These are phyloP conservation scores for Mortierella sp. DNA, from an alignment of 371 early-diverging fungal species.

Conservation along the genomic window DNA sequence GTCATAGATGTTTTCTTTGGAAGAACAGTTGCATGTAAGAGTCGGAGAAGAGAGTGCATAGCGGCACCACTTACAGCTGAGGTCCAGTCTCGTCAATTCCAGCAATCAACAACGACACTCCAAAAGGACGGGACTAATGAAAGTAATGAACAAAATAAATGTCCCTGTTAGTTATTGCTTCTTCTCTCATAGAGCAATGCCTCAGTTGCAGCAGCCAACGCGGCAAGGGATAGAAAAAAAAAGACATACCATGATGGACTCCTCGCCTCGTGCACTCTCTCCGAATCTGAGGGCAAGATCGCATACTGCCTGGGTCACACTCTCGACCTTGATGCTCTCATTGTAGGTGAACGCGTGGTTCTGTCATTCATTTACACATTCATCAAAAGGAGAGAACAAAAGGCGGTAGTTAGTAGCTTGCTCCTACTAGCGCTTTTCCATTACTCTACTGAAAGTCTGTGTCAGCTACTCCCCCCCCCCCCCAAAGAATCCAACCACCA, in stretches of 20 bases:
- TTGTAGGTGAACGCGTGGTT: conserved; percentile 97
- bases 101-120: conserved; percentile 98
- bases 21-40: neutral
- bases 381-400: neutral
- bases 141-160: neutral
- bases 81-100: conserved; percentile 98
- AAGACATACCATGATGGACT: conserved; percentile 90
- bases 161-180: neutral
- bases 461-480: no score
- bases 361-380: conserved; percentile 58
- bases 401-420: neutral
- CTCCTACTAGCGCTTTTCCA: neutral
- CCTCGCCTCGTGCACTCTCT: conserved; percentile 96
- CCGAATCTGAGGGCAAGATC: conserved; percentile 98
- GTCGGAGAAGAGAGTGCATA: conserved; percentile 24
- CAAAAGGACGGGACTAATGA: conserved; percentile 95
- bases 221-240: neutral
- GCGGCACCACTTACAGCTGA: conserved; percentile 85
- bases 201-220: neutral
- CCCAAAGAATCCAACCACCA: no score
- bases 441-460: no score
- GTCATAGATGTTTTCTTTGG: neutral
- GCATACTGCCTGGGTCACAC: conserved; percentile 97
- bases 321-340: conserved; percentile 95
- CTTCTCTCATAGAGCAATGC: neutral